These are phyloP conservation scores for Vaccinium myrtillus DNA, from an alignment of 148 eudicot species.

Conservation along the genomic window DNA sequence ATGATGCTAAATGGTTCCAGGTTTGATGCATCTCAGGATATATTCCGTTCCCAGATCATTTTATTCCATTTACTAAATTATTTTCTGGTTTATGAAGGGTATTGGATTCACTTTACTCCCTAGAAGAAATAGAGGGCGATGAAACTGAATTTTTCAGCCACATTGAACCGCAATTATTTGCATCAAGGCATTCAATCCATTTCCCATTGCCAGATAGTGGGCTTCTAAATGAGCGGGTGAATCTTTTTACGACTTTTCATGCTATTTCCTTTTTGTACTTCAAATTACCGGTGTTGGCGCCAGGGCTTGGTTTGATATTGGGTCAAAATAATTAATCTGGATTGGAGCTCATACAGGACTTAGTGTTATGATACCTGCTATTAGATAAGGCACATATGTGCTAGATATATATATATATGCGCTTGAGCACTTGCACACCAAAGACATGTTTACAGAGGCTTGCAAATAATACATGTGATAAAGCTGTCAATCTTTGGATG, in stretches of 20 bases:
- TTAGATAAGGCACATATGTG: background rate
- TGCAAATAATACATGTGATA: background rate
- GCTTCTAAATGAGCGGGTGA: constrained; percentile 65
- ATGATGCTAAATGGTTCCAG: constrained; percentile 87
- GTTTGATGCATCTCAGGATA: constrained; percentile 33
- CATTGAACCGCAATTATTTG: constrained; percentile 68
- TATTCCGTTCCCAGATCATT: constrained; percentile 4
- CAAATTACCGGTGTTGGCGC: background rate
- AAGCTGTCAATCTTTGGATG: constrained; percentile 21
- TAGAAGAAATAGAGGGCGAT: constrained; percentile 38
- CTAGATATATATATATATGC: background rate
- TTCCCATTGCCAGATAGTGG: constrained; percentile 67
- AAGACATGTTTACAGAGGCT: constrained; percentile 2
- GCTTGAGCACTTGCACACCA: background rate
- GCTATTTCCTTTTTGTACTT: background rate
- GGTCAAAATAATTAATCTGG: constrained; percentile 3
- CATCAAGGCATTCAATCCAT: constrained; percentile 71
- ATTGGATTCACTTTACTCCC: constrained; percentile 53
- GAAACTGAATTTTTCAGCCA: constrained; percentile 35
- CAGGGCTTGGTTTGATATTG: background rate
- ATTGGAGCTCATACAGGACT: background rate
- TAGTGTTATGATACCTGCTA: background rate
- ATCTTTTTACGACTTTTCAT: constrained; percentile 1
- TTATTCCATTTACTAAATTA: background rate
- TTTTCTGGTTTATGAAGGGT: constrained; percentile 47